Conservation (phyloP, 2,329 filamentous ascomycete species). For the Canariomyces notabilis region DNA sequence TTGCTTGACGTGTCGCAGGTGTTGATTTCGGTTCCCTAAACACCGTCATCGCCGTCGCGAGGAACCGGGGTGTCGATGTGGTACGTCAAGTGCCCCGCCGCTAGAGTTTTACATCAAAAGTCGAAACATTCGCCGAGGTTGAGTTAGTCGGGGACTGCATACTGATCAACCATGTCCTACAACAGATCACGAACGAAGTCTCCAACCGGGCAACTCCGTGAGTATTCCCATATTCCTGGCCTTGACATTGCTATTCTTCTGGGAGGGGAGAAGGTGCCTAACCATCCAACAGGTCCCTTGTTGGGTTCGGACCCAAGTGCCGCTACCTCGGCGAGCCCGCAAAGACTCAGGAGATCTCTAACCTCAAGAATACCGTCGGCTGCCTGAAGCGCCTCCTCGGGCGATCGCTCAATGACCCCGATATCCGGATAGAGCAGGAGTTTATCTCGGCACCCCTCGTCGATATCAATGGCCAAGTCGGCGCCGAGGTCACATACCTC, state of each 20-base stretch:
- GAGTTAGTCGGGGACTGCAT: not conserved
- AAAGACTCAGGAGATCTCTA: slow-evolving; percentile 98
- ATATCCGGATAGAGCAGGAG: slow-evolving; percentile 88
- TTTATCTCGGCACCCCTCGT: slow-evolving; percentile 81
- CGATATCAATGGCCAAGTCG: slow-evolving; percentile 90
- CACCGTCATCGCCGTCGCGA: slow-evolving; percentile 94
- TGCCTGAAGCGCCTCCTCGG: slow-evolving; percentile 90
- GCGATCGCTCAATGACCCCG: slow-evolving; percentile 80
- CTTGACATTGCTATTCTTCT: slow-evolving; percentile 8
- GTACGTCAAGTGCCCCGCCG: slow-evolving; percentile 54
- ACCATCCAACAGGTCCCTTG: slow-evolving; percentile 62
- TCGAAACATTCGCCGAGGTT: slow-evolving; percentile 3
- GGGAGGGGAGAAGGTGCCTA: slow-evolving; percentile 17
- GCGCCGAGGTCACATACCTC: slow-evolving; percentile 86
- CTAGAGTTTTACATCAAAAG: not conserved
- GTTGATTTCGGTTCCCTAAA: slow-evolving; percentile 95
- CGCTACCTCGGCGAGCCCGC: slow-evolving; percentile 92
- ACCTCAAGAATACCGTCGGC: slow-evolving; percentile 97
- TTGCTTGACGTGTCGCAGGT: slow-evolving; percentile 42
- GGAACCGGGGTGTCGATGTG: slow-evolving; percentile 98
- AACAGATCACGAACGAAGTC: slow-evolving; percentile 99
- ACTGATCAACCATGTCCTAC: slow-evolving; percentile 20
- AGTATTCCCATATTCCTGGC: slow-evolving; percentile 39
- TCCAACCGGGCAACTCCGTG: slow-evolving; percentile 98
- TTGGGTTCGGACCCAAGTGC: slow-evolving; percentile 90